Conservation (phyloP, 352 stramenopile genomes). For the Aphanomyces invadans region DNA sequence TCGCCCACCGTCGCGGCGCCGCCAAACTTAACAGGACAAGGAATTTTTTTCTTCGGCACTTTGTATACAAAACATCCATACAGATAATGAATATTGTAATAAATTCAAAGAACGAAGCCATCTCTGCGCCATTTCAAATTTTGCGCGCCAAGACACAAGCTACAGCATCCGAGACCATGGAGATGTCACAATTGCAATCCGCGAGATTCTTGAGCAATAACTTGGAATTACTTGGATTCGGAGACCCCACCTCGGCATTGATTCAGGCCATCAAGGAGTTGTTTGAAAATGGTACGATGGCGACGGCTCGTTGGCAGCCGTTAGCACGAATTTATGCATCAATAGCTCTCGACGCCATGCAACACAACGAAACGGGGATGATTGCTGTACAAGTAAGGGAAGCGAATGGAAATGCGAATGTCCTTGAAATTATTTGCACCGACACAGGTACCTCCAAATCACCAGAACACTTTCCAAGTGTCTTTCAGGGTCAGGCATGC, state of each 20-base stretch:
- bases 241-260: conserved; percentile 43
- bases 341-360: conserved; percentile 56
- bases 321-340: no score
- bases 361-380: conserved; percentile 38
- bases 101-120: no score
- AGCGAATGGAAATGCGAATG: conserved; percentile 22
- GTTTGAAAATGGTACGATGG: conserved; percentile 62
- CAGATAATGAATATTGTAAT: no score
- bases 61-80: no score
- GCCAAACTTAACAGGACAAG: no score
- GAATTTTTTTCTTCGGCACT: no score
- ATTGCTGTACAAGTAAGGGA: conserved; percentile 30
- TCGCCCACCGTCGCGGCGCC: no score
- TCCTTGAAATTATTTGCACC: conserved; percentile 60
- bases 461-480: no score
- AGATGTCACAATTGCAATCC: neutral
- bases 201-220: conserved; percentile 58
- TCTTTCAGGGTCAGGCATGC: conserved; percentile 54
- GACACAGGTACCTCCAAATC: conserved; percentile 41
- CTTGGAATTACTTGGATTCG: conserved; percentile 69
- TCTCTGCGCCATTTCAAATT: neutral
- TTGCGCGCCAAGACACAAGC: neutral
- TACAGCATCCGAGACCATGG: neutral
- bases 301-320: no score
- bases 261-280: conserved; percentile 74